Evolutionary conservation across 1,284 basidiomycete genomes (phyloP).

Genomic region (Melampsora larici-populina): DNA sequence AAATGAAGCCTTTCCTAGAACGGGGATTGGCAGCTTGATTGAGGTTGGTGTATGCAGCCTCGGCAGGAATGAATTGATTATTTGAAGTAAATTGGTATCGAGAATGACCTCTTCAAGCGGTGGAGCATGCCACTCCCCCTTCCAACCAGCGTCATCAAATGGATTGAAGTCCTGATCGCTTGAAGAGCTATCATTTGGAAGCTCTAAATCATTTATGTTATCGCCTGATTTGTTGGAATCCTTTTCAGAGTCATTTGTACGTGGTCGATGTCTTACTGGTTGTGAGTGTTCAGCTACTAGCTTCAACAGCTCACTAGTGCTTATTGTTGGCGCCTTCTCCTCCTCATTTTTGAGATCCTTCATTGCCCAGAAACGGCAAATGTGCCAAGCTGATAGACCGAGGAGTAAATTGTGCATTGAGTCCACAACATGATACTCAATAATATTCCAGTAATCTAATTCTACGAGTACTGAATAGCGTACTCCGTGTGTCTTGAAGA

Average conservation of each 20-base stretch:
- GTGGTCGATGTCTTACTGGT: not conserved
- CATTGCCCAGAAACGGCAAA: too few relatives aligned
- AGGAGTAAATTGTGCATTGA: too few relatives aligned
- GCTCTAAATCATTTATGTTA: not conserved
- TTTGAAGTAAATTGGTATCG: not conserved
- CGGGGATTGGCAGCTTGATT: conserved; percentile 19
- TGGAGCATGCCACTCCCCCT: too few relatives aligned
- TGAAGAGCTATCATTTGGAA: not conserved
- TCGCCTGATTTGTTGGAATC: not conserved
- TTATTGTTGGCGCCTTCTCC: not conserved
- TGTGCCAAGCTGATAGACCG: too few relatives aligned
- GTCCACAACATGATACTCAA: too few relatives aligned
- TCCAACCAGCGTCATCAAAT: not conserved
- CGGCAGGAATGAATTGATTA: conserved; percentile 7
- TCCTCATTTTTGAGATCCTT: too few relatives aligned
- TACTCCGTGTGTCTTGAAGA: not conserved
- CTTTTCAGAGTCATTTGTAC: not conserved
- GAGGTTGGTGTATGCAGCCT: conserved; percentile 9
- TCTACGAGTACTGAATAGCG: not conserved
- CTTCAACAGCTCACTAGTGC: not conserved
- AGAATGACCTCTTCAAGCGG: not conserved
- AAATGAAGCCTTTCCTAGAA: conserved; percentile 22
- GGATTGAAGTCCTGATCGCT: conserved; percentile 17
- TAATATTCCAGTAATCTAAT: not conserved
- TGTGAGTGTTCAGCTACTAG: not conserved